These are phyloP conservation scores for Gynostemma pentaphyllum DNA, from an alignment of 306 rosid genomes.

Conservation along the genomic window DNA sequence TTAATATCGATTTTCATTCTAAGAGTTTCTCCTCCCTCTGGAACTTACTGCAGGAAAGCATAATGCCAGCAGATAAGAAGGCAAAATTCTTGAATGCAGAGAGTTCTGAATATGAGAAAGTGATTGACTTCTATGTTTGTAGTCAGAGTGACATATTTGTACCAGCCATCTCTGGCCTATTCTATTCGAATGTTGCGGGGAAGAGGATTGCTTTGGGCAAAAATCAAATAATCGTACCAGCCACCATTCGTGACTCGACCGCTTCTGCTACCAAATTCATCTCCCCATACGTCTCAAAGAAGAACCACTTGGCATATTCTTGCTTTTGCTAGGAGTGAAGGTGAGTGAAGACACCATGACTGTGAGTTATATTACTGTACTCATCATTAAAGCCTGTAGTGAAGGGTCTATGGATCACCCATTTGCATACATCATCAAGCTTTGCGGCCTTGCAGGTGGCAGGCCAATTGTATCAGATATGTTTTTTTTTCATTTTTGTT, in stretches of 20 bases:
- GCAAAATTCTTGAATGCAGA: conserved; percentile 45
- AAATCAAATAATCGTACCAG: conserved; percentile 75
- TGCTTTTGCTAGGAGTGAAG: conserved; percentile 55
- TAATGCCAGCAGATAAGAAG: conserved; percentile 87
- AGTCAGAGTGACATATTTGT: conserved; percentile 69
- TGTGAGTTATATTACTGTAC: no score
- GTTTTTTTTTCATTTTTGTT: conserved; percentile 15
- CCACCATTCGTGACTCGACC: conserved; percentile 42
- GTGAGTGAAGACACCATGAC: background rate
- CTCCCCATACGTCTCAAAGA: conserved; percentile 67
- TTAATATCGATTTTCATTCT: no score
- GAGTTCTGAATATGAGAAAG: conserved; percentile 77
- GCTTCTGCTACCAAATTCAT: conserved; percentile 63
- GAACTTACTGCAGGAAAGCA: conserved; percentile 78
- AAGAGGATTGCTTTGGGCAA: conserved; percentile 74
- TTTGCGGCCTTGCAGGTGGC: conserved; percentile 10
- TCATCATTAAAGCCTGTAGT: background rate
- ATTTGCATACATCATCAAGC: conserved; percentile 9
- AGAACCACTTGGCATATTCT: conserved; percentile 92
- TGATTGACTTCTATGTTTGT: conserved; percentile 69
- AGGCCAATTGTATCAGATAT: conserved; percentile 22
- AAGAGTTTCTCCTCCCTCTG: no score
- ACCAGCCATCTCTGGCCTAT: conserved; percentile 91
- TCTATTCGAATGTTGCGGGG: conserved; percentile 89
- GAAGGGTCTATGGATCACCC: background rate